Conservation (phyloP, 768 basidiomycete genomes). For the Tulasnella calospora region DNA sequence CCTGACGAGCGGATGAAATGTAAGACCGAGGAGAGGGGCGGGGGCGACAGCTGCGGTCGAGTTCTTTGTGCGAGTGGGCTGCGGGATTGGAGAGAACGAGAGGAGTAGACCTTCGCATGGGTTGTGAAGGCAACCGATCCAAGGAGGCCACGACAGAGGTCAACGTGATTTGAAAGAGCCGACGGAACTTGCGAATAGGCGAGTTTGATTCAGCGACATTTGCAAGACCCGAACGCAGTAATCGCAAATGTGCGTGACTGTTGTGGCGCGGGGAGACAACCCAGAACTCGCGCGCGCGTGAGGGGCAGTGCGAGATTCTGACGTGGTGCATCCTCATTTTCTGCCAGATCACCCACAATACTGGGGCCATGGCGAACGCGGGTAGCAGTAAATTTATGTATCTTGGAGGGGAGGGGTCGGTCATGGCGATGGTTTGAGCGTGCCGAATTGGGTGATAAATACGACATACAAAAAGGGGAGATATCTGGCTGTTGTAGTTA, state of each 20-base stretch:
- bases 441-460: background rate
- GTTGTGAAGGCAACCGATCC: background rate
- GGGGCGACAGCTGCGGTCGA: background rate
- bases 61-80: background rate
- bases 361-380: too few relatives aligned
- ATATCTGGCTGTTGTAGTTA: background rate
- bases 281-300: background rate
- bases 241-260: background rate
- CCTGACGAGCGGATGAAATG: background rate
- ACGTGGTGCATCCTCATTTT: too few relatives aligned
- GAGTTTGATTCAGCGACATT: background rate
- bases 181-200: conserved; percentile 1
- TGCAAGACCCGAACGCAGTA: background rate
- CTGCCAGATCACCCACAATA: background rate
- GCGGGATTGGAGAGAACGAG: background rate
- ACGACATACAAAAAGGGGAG: background rate
- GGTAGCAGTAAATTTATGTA: too few relatives aligned
- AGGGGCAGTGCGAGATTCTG: background rate
- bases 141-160: background rate
- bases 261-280: background rate
- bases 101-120: background rate
- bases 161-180: background rate
- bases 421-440: background rate
- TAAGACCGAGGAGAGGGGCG: background rate
- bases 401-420: background rate